Conservation (phyloP, 2,329 filamentous ascomycete genomes). For the Aspergillus fructus region DNA sequence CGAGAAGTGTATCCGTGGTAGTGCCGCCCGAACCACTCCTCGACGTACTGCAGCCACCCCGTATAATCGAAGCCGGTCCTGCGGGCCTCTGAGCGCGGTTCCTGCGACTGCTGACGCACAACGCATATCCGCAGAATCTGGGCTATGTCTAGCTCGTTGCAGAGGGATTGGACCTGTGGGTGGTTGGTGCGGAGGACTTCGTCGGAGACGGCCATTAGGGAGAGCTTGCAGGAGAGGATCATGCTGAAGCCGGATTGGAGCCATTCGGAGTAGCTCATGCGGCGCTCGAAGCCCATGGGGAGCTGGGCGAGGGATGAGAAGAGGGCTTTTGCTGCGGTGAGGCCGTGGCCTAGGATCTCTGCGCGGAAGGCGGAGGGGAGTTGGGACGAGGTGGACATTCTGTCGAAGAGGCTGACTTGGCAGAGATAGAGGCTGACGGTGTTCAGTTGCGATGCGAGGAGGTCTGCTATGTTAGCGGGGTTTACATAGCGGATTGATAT, state of each 20-base stretch:
- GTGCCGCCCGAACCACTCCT: not conserved
- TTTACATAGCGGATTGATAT: too few relatives aligned
- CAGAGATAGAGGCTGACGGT: conserved; percentile 41
- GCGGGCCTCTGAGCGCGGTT: not conserved
- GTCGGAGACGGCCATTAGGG: not conserved
- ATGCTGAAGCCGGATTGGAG: conserved; percentile 38
- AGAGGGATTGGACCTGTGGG: not conserved
- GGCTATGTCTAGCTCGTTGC: not conserved
- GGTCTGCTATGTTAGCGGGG: conserved; percentile 10
- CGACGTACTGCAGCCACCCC: not conserved
- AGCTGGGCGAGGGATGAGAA: conserved; percentile 30
- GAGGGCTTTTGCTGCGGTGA: conserved; percentile 6
- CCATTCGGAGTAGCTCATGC: conserved; percentile 42
- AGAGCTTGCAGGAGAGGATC: conserved; percentile 14
- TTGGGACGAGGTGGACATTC: not conserved
- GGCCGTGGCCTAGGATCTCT: conserved; percentile 14
- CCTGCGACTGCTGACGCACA: not conserved
- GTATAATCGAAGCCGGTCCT: conserved; percentile 2
- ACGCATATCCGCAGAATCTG: not conserved
- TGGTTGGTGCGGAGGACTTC: not conserved
- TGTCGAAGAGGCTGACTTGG: conserved; percentile 36
- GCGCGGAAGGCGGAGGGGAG: conserved; percentile 4
- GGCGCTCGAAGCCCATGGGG: conserved; percentile 34
- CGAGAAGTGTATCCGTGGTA: not conserved
- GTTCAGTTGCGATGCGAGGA: conserved; percentile 41